A percentile compares a stretch with the other conserved stretches of the same genome.
phyloP scores from a whole-genome alignment of 2,329 filamentous ascomycete genomes.

The Lecanicillium sp. region DNA sequence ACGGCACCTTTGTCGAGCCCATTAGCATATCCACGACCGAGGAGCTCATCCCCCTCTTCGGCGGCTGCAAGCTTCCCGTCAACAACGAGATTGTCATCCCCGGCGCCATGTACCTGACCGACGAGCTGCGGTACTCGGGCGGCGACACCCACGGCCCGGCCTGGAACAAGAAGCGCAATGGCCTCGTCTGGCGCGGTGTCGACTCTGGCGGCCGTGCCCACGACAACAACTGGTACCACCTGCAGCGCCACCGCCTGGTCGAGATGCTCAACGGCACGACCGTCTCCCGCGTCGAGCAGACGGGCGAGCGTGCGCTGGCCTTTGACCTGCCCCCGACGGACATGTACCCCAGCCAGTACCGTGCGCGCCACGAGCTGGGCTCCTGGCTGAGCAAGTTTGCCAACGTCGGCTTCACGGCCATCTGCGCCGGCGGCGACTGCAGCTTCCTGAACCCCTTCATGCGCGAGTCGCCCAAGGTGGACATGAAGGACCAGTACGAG shows the following conservation, averaged over 20 bases:
- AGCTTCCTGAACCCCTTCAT: slow-evolving; percentile 34
- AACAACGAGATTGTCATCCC: slow-evolving; percentile 62
- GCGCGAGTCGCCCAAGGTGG: slow-evolving; percentile 24
- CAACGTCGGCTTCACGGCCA: slow-evolving; percentile 39
- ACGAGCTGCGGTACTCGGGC: slow-evolving; percentile 54
- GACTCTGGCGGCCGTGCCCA: slow-evolving; percentile 53
- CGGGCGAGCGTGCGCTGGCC: slow-evolving; percentile 34
- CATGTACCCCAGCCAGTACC: slow-evolving; percentile 37
- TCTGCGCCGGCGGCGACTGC: slow-evolving; percentile 35
- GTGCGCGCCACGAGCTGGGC: slow-evolving; percentile 30
- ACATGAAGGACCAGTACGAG: slow-evolving; percentile 44
- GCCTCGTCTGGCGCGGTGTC: slow-evolving; percentile 58
- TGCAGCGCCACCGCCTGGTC: slow-evolving; percentile 66
- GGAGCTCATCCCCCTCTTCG: slow-evolving; percentile 54
- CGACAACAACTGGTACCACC: slow-evolving; percentile 57
- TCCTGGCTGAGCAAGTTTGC: slow-evolving; percentile 35
- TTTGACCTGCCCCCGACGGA: slow-evolving; percentile 41
- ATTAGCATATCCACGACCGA: slow-evolving; percentile 45
- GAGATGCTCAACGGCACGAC: slow-evolving; percentile 62
- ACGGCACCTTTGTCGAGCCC: slow-evolving; percentile 53
- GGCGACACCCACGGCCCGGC: slow-evolving; percentile 46
- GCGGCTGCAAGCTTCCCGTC: slow-evolving; percentile 55
- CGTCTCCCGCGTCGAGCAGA: slow-evolving; percentile 42
- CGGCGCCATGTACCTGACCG: slow-evolving; percentile 57
- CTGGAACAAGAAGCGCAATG: slow-evolving; percentile 53